Conservation (phyloP, 352 stramenopile genomes). For the Phytophthora sp. region DNA sequence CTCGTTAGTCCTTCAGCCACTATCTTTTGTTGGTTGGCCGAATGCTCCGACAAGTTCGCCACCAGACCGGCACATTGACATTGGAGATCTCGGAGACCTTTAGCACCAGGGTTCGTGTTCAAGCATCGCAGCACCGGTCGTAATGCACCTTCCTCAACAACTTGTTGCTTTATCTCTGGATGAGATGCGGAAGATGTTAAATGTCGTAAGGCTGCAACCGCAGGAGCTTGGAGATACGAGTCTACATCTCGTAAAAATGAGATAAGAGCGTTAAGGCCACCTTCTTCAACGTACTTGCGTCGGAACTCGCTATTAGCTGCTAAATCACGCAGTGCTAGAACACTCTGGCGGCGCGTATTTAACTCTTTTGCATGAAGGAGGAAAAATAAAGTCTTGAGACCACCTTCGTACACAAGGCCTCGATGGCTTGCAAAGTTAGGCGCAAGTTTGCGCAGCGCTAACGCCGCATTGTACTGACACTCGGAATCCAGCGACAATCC, state of each 20-base stretch:
- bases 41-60: constrained; percentile 94
- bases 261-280: constrained; percentile 87
- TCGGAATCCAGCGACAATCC: constrained; percentile 90
- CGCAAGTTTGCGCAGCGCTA: constrained; percentile 95
- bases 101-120: constrained; percentile 54
- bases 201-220: constrained; percentile 92
- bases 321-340: constrained; percentile 91
- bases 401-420: constrained; percentile 86
- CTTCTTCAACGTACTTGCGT: constrained; percentile 87
- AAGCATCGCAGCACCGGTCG: constrained; percentile 90
- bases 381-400: constrained; percentile 92
- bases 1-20: constrained; percentile 90
- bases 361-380: constrained; percentile 91
- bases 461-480: constrained; percentile 94
- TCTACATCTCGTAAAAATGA: constrained; percentile 90
- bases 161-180: constrained; percentile 85
- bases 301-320: constrained; percentile 90
- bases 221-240: constrained; percentile 87
- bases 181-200: constrained; percentile 72
- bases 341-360: constrained; percentile 92
- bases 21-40: constrained; percentile 91
- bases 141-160: constrained; percentile 85
- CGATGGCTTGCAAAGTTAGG: constrained; percentile 92
- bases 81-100: constrained; percentile 89
- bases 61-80: constrained; percentile 94